phyloP scores from a whole-genome alignment of 805 yeast species.

The Hanseniaspora jakobsenii region DNA sequence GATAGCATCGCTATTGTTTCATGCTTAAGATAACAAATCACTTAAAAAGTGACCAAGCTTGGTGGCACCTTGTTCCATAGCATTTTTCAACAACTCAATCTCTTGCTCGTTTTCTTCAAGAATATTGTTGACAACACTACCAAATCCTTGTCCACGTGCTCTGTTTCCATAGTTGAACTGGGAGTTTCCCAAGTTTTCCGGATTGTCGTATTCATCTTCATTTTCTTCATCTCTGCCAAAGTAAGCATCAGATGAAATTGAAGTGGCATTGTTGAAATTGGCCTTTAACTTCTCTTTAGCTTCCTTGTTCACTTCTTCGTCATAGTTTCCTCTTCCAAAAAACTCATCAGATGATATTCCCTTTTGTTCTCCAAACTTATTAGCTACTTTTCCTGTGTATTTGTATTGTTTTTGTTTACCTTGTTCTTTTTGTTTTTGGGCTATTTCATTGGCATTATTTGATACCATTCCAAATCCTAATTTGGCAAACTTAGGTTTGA shows the following conservation, averaged over 20 bases:
- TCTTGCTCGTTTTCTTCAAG: constrained; percentile 72
- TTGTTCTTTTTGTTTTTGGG: constrained; percentile 31
- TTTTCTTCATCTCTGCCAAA: constrained; percentile 70
- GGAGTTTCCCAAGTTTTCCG: too few species aligned
- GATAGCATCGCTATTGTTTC: too few species aligned
- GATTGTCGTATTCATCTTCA: constrained; percentile 27
- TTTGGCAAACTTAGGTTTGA: constrained; percentile 54
- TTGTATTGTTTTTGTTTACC: constrained; percentile 41
- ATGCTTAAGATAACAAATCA: constrained; percentile 45
- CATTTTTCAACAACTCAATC: constrained; percentile 76
- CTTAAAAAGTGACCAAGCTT: constrained; percentile 75
- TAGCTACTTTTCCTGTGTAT: constrained; percentile 63
- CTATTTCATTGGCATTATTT: constrained; percentile 42
- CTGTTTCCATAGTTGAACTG: constrained; percentile 19
- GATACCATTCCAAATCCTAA: constrained; percentile 84
- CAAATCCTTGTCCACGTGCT: constrained; percentile 18
- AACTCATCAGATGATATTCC: constrained; percentile 92
- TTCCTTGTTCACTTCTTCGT: constrained; percentile 63
- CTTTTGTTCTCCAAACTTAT: constrained; percentile 77
- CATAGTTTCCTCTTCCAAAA: constrained; percentile 80
- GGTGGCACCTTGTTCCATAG: constrained; percentile 85
- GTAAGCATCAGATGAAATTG: constrained; percentile 85
- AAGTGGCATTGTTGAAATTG: constrained; percentile 65
- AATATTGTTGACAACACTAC: constrained; percentile 50
- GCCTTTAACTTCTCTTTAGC: constrained; percentile 71